phyloP scores from a whole-genome alignment of 495 filamentous ascomycete species.

The Penicillium steckii region DNA sequence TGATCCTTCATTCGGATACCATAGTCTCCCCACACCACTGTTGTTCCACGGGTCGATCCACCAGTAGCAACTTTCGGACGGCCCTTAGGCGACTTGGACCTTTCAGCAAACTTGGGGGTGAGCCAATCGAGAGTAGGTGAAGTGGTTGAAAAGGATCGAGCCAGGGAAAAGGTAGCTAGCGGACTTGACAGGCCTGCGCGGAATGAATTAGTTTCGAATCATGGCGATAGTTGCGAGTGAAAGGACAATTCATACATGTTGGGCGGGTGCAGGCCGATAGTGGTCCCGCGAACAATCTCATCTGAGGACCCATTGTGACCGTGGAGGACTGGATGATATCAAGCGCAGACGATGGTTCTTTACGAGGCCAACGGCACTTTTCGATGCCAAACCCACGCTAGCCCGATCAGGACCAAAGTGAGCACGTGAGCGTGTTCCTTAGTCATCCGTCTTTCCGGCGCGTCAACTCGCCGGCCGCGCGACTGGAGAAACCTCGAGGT shows the following conservation, averaged over 20 bases:
- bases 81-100: slow-evolving; percentile 86
- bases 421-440: slow-evolving; percentile 33
- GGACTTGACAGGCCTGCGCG: slow-evolving; percentile 31
- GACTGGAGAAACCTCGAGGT: slow-evolving; percentile 5
- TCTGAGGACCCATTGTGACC: slow-evolving; percentile 37
- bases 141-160: slow-evolving; percentile 73
- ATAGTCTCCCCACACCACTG: slow-evolving; percentile 94
- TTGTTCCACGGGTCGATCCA: slow-evolving; percentile 87
- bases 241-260: slow-evolving; percentile 27
- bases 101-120: slow-evolving; percentile 69
- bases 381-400: slow-evolving; percentile 28
- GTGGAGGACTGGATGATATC: slow-evolving; percentile 1
- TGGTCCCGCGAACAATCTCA: slow-evolving; percentile 39
- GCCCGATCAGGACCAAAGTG: slow-evolving; percentile 16
- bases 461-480: slow-evolving; percentile 18
- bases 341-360: slow-evolving; percentile 10
- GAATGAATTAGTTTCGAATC: slow-evolving; percentile 22
- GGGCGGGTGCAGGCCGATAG: slow-evolving; percentile 37
- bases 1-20: slow-evolving; percentile 93
- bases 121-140: slow-evolving; percentile 70
- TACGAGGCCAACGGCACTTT: slow-evolving; percentile 28
- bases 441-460: slow-evolving; percentile 38
- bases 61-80: slow-evolving; percentile 85
- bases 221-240: slow-evolving; percentile 3
- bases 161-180: slow-evolving; percentile 32